These are phyloP conservation scores for Fusarium praegraminearum DNA, from an alignment of 2,329 filamentous ascomycete species.

Conservation along the genomic window DNA sequence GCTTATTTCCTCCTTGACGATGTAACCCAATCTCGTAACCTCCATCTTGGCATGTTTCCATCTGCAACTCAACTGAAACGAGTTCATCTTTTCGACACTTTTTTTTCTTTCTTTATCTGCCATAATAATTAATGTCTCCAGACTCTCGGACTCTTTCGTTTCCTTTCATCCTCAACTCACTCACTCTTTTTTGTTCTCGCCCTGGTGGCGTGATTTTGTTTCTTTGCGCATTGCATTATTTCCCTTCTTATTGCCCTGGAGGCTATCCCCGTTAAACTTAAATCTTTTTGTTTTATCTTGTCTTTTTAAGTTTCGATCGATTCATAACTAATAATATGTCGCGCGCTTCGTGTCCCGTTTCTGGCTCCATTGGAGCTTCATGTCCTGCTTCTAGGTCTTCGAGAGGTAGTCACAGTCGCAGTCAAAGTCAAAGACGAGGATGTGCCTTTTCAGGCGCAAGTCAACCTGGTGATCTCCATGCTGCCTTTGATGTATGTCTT, in stretches of 20 bases:
- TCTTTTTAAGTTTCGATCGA: background rate
- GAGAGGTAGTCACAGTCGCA: background rate
- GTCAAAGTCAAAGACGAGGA: conserved; percentile 20
- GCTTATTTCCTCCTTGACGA: conserved; percentile 6
- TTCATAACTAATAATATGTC: conserved; percentile 44
- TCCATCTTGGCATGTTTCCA: conserved; percentile 3
- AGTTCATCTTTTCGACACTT: background rate
- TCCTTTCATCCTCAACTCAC: background rate
- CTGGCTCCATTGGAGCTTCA: conserved; percentile 46
- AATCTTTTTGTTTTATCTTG: background rate
- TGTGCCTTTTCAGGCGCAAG: conserved; percentile 35
- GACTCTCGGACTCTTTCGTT: background rate
- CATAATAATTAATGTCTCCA: background rate
- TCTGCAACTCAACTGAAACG: conserved; percentile 6
- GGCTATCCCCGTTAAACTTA: background rate
- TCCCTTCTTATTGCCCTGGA: conserved; percentile 6
- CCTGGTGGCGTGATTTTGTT: conserved; percentile 7
- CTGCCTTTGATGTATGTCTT: conserved; percentile 39
- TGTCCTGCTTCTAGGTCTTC: conserved; percentile 38
- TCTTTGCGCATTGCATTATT: background rate
- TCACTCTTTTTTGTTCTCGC: background rate
- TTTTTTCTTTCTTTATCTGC: background rate
- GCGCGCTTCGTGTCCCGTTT: conserved; percentile 50
- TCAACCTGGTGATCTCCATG: conserved; percentile 39
- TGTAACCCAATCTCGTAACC: conserved; percentile 6